phyloP scores from a whole-genome alignment of 306 rosid species.

The Glycyrrhiza uralensis region DNA sequence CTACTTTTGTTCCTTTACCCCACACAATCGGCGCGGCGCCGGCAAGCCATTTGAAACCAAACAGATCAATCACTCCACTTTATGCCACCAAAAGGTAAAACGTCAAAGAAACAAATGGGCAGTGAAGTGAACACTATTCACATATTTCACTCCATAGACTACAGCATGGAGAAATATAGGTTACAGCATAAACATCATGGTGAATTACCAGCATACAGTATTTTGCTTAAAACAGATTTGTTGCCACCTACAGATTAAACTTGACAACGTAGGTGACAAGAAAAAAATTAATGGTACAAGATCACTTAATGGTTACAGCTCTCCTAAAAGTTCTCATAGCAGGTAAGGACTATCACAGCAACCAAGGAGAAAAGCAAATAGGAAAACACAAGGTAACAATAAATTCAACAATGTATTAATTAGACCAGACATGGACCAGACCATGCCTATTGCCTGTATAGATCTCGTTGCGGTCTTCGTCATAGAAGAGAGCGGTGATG shows the following conservation, averaged over 20 bases:
- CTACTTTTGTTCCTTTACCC: no score
- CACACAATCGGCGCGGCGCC: not conserved
- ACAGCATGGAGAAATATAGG: not conserved
- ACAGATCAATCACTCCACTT: not conserved
- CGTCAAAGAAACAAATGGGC: not conserved
- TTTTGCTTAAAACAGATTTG: constrained; percentile 27
- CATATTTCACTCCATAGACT: not conserved
- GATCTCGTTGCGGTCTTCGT: constrained; percentile 91
- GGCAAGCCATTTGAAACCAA: constrained; percentile 33
- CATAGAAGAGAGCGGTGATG: constrained; percentile 91
- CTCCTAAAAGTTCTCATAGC: constrained; percentile 15
- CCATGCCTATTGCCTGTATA: constrained; percentile 89
- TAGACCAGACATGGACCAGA: constrained; percentile 92
- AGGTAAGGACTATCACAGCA: constrained; percentile 33
- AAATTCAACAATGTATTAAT: constrained; percentile 35
- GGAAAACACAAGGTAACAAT: constrained; percentile 29
- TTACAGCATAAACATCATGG: constrained; percentile 27
- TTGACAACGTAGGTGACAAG: constrained; percentile 14
- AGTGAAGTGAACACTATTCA: not conserved
- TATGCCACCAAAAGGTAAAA: not conserved
- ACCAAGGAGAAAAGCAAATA: constrained; percentile 23
- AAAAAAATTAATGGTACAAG: constrained; percentile 31
- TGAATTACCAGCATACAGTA: constrained; percentile 20
- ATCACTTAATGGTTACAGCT: constrained; percentile 29
- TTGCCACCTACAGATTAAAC: constrained; percentile 21